Base-by-base conservation (phyloP, 169 alveolate genomes). In the Plasmodium vivax region DNA sequence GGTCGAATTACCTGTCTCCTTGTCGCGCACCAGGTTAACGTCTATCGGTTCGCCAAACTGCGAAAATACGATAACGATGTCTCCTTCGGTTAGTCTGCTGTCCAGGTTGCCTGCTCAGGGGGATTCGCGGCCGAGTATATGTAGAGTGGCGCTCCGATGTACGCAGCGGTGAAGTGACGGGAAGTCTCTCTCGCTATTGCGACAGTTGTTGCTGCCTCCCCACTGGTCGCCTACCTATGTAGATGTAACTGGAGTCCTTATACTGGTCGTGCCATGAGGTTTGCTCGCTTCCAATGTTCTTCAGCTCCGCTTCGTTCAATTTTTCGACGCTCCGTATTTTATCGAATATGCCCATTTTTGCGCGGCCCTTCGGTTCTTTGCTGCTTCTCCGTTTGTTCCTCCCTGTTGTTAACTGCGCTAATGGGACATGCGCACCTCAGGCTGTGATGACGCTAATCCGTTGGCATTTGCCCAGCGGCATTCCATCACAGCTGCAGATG, bases 41-140 rank as follows among this genome's bases (percentile, higher is more conserved):
- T 99, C 99, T 27, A 99, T 98, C 12, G 99, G 99, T 96, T 97
- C 99, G n/a, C 99, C 99, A 96, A 97, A 99, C 96, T 99, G 99
- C 1, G 99, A 98, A 96, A 99, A 99, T 10, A 99, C 99, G 4
- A 98, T 98, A 16, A 98, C 98, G 54, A 99, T 97, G 92, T 99
- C 99, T 10, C 99, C 99, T 92, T 99, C 99, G 47, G 99, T 99
- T 97, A 99, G 97, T 58, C 98, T 97, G 79, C 95, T 96, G 87
- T 98, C 98, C 43, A 99, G 96, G 43, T 99, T 99, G 14, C 97
- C 97, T 68, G 92, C 74, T 51, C 45, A 93, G 75, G 1, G 95
- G 5, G 1, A n/a, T 16, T 23, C 6, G 14, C 2, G 77, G 19
- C 0, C 36, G 12, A 58, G 32, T 54, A 1, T 0, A 58, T 56